These are phyloP conservation scores for Senecio squalidus DNA, from an alignment of 140 eudicot genomes.

Conservation along the genomic window DNA sequence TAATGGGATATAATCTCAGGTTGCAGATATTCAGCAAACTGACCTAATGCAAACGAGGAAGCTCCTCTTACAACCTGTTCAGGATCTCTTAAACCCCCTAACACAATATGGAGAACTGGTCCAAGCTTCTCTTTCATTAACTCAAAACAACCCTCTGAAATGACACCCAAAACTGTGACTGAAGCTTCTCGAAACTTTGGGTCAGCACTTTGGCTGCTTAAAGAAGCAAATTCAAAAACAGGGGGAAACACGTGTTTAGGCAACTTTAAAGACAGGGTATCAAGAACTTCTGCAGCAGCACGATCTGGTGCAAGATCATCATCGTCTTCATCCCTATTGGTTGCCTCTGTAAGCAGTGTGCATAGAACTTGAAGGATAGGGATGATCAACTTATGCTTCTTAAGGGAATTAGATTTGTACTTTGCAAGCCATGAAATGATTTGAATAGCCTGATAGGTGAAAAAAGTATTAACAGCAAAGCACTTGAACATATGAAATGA, in stretches of 20 bases:
- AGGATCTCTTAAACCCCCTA: constrained; percentile 88
- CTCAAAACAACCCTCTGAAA: constrained; percentile 90
- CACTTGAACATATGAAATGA: no score
- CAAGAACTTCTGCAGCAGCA: constrained; percentile 95
- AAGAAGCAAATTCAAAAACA: constrained; percentile 82
- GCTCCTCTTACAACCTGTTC: constrained; percentile 97
- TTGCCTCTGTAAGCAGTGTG: constrained; percentile 79
- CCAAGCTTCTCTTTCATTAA: constrained; percentile 75
- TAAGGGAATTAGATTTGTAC: constrained; percentile 77
- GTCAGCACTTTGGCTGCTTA: constrained; percentile 73
- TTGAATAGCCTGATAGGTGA: constrained; percentile 73
- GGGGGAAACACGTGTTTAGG: constrained; percentile 77
- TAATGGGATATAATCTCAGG: constrained; percentile 87
- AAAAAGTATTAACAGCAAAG: not conserved
- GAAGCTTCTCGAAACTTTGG: constrained; percentile 93
- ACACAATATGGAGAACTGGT: constrained; percentile 71
- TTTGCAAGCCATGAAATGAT: constrained; percentile 96
- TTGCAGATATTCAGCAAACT: constrained; percentile 91
- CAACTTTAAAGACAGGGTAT: constrained; percentile 80
- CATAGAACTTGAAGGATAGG: constrained; percentile 91
- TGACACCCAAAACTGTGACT: constrained; percentile 81
- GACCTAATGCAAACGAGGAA: constrained; percentile 92
- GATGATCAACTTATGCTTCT: constrained; percentile 78
- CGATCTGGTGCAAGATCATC: constrained; percentile 99
- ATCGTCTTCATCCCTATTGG: constrained; percentile 68